Conservation (phyloP, 169 alveolate species). For the Hepatocystis sp. region DNA sequence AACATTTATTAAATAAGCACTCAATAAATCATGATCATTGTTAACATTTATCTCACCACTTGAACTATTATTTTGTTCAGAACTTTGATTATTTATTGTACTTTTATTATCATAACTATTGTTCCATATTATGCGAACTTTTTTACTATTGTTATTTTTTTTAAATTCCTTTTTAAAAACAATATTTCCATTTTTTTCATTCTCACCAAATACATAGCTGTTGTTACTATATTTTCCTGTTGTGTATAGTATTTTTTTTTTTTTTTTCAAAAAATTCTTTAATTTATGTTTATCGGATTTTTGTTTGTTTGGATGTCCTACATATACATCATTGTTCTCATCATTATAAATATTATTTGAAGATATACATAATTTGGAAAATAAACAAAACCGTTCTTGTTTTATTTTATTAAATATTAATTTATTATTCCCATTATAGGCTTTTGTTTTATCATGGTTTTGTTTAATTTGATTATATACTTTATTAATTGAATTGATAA, state of each 20-base stretch:
- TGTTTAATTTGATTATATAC: not conserved
- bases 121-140: constrained; percentile 5
- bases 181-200: not conserved
- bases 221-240: no score
- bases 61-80: not conserved
- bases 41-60: not conserved
- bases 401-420: not conserved
- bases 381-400: no score
- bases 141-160: not conserved
- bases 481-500: constrained; percentile 2
- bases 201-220: not conserved
- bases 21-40: not conserved
- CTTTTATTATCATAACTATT: not conserved
- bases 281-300: no score
- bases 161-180: not conserved
- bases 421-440: not conserved
- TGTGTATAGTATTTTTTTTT: no score
- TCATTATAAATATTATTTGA: no score
- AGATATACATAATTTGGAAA: no score
- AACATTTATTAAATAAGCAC: constrained; percentile 11
- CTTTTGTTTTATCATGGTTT: not conserved
- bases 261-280: no score
- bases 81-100: not conserved
- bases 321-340: no score
- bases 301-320: no score